Percentiles rank a stretch among this genome's conserved stretches.
These are phyloP conservation scores for Meripilus lineatus DNA, from an alignment of 1,284 basidiomycete species.

Conservation along the genomic window DNA sequence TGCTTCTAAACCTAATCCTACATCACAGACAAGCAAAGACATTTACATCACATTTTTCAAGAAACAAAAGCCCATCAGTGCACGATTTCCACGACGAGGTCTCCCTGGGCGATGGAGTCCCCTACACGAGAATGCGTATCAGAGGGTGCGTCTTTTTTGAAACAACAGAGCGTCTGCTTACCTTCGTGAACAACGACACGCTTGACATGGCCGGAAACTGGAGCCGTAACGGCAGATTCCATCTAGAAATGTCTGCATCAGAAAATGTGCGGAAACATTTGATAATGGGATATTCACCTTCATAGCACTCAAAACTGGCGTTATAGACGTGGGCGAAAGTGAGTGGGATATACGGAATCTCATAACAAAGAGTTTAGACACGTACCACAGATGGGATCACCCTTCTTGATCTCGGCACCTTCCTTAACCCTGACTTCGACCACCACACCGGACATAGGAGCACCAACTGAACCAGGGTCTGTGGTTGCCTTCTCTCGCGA, in stretches of 20 bases:
- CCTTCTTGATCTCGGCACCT: conserved; percentile 95
- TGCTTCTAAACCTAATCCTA: not conserved
- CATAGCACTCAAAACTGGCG: conserved; percentile 84
- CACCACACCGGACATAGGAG: conserved; percentile 96
- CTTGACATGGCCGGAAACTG: conserved; percentile 93
- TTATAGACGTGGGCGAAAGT: conserved; percentile 10
- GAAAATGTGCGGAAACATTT: conserved; percentile 13
- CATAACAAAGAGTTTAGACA: conserved; percentile 8
- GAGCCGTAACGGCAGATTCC: conserved; percentile 94
- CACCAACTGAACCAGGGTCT: conserved; percentile 94
- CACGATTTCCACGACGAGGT: conserved; percentile 81
- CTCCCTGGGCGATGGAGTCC: conserved; percentile 86
- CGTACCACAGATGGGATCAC: conserved; percentile 86
- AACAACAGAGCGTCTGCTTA: too few species aligned
- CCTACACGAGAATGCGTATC: conserved; percentile 44
- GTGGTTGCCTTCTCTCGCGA: conserved; percentile 90
- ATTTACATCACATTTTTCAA: not conserved
- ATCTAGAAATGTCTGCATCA: conserved; percentile 51
- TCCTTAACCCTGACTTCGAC: conserved; percentile 98
- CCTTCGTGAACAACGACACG: conserved; percentile 87
- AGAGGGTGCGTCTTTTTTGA: too few species aligned
- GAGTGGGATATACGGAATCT: not conserved
- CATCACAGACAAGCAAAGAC: not conserved
- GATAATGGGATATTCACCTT: conserved; percentile 49
- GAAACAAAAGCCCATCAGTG: conserved; percentile 41